These are phyloP conservation scores for Emiliania huxleyi DNA, from an alignment of 78 protist species.

Conservation along the genomic window DNA sequence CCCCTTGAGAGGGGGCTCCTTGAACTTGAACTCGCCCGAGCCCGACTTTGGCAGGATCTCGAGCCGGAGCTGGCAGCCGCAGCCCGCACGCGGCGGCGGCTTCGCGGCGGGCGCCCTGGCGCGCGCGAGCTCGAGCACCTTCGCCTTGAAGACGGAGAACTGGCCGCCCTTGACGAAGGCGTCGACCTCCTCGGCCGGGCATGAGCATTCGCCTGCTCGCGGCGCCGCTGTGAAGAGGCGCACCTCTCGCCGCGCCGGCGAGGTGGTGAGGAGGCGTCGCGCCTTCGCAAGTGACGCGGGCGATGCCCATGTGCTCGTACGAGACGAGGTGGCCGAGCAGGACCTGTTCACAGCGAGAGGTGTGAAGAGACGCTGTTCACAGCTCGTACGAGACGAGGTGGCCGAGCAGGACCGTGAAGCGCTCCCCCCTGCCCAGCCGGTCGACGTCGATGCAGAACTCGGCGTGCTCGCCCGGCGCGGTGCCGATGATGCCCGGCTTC, in stretches of 20 bases:
- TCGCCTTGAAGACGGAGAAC: constrained; percentile 16
- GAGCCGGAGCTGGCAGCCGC: neutral
- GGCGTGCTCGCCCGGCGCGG: neutral
- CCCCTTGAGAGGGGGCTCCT: too few relatives aligned
- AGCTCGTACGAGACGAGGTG: neutral
- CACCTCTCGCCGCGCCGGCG: too few relatives aligned
- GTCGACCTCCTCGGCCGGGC: neutral
- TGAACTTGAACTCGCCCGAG: neutral
- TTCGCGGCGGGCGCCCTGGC: neutral
- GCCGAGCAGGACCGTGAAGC: neutral
- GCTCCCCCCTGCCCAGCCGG: neutral
- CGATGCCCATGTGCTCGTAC: constrained; percentile 8
- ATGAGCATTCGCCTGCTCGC: neutral
- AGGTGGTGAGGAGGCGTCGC: too few relatives aligned
- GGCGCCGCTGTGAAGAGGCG: too few relatives aligned
- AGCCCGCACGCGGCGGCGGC: neutral
- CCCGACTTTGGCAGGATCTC: neutral
- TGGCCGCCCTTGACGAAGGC: neutral
- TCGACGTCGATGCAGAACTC: neutral
- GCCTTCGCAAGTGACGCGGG: neutral
- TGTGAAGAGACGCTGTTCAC: too few relatives aligned
- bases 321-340: neutral
- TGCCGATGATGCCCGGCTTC: constrained; percentile 9
- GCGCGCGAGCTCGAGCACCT: neutral
- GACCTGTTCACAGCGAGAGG: too few relatives aligned